Conservation (phyloP, 805 yeast genomes). For the Ogataea sp. region DNA sequence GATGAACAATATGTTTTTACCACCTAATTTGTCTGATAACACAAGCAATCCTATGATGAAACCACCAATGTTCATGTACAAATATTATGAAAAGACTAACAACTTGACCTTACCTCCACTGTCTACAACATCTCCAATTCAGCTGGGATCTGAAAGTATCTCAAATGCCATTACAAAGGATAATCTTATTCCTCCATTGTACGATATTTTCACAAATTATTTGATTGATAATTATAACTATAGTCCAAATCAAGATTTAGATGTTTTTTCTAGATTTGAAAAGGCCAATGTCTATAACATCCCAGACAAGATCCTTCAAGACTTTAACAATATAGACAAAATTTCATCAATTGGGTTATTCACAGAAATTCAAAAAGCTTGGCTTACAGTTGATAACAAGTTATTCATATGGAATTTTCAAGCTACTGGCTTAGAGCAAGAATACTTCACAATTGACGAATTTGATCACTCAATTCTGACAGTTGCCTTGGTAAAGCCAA, state of each 20-base stretch:
- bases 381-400: slow-evolving; percentile 80
- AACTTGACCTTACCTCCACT: slow-evolving; percentile 37
- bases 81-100: slow-evolving; percentile 7
- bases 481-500: slow-evolving; percentile 75
- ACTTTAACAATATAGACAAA: slow-evolving; percentile 57
- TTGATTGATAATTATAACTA: slow-evolving; percentile 63
- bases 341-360: slow-evolving; percentile 77
- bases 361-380: slow-evolving; percentile 70
- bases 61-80: slow-evolving; percentile 10
- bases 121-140: slow-evolving; percentile 42
- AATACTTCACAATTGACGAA: slow-evolving; percentile 76
- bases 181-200: slow-evolving; percentile 49
- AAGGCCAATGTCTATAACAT: slow-evolving; percentile 58
- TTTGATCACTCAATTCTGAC: slow-evolving; percentile 69
- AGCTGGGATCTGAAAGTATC: slow-evolving; percentile 58
- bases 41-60: slow-evolving; percentile 11
- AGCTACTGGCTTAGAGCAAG: slow-evolving; percentile 37
- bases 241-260: slow-evolving; percentile 33
- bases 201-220: slow-evolving; percentile 48
- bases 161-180: slow-evolving; percentile 48
- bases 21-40: too few species aligned
- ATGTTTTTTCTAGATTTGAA: slow-evolving; percentile 67
- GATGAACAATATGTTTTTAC: too few species aligned
- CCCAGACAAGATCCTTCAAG: slow-evolving; percentile 75
- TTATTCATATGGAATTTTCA: slow-evolving; percentile 76